Evolutionary conservation across 2,329 filamentous ascomycete genomes (phyloP).

Genomic region (Pseudogymnoascus pannorum): DNA sequence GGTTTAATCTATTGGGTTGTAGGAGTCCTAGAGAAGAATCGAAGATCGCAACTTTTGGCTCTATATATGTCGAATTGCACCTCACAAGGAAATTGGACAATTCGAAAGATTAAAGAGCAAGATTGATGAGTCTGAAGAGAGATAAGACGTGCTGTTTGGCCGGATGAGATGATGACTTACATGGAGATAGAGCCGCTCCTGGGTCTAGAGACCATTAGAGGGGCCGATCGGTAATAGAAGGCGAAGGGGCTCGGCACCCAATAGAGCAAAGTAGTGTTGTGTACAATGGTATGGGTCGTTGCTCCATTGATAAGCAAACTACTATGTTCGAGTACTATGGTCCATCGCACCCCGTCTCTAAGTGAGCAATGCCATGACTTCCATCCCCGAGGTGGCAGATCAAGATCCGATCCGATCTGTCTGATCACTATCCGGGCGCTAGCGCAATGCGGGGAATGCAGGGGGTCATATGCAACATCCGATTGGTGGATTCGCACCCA

Average conservation of each 20-base stretch:
- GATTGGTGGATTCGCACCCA: neutral
- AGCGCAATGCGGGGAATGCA: neutral
- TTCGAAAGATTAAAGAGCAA: neutral
- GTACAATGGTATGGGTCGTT: neutral
- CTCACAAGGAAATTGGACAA: neutral
- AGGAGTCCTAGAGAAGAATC: neutral
- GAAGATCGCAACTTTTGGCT: neutral
- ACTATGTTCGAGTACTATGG: neutral
- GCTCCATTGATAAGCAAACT: neutral
- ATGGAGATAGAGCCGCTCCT: neutral
- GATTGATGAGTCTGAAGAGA: neutral
- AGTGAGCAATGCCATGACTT: neutral
- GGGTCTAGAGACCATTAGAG: neutral
- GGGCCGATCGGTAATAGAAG: neutral
- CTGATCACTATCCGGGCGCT: neutral
- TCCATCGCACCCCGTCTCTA: neutral
- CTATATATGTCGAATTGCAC: neutral
- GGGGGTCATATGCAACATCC: neutral
- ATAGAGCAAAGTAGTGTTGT: neutral
- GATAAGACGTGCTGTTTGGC: neutral
- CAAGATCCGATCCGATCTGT: neutral
- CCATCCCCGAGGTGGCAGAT: neutral
- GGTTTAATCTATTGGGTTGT: neutral
- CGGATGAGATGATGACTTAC: neutral
- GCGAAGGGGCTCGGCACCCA: neutral